These are phyloP conservation scores for Rhodamnia rubescens DNA, from an alignment of 345 rosid genomes.

Conservation along the genomic window DNA sequence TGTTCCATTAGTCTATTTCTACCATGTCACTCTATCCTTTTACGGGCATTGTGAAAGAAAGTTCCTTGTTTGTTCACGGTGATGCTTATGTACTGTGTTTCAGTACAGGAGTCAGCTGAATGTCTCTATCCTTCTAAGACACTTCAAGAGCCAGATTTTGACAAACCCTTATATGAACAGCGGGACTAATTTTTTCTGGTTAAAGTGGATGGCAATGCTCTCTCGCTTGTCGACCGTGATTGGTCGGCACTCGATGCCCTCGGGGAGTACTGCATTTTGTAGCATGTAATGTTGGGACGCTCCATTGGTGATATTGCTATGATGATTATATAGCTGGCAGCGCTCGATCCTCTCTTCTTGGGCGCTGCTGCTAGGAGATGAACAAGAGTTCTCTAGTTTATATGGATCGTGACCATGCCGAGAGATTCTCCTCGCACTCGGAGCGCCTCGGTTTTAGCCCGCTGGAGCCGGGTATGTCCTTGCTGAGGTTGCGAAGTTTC, in stretches of 20 bases:
- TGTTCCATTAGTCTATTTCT: background rate
- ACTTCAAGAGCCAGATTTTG: background rate
- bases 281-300: background rate
- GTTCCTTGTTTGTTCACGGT: background rate
- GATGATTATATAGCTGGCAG: background rate
- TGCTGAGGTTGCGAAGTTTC: background rate
- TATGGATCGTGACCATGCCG: background rate
- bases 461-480: background rate
- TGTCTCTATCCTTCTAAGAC: background rate
- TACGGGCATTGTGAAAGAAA: background rate
- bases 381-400: background rate
- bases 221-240: background rate
- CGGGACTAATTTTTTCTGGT: background rate
- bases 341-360: background rate
- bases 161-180: background rate
- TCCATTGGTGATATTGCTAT: background rate
- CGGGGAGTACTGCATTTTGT: background rate
- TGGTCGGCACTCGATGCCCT: background rate
- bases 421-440: background rate
- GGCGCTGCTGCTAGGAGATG: background rate
- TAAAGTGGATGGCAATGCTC: background rate
- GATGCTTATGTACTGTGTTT: background rate
- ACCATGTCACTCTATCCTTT: background rate
- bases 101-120: background rate
- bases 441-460: background rate